Evolutionary conservation across 2,329 filamentous ascomycete species (phyloP), one percentile per base, ranked within the genome.

Genomic region (Fusarium robinianum): DNA sequence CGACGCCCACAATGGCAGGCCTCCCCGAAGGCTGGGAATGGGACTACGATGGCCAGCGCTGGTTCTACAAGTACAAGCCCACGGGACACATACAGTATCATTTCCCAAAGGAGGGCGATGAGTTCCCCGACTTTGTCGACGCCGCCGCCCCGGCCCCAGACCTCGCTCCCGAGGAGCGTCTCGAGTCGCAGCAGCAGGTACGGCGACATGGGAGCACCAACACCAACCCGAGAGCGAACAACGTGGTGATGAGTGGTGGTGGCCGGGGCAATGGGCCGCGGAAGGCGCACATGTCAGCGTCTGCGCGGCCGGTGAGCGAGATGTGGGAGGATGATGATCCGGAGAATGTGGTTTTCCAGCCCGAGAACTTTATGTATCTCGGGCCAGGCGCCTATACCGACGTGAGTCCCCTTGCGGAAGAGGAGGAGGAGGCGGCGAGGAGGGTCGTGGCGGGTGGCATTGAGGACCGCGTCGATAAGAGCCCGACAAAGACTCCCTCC

Each of bases 11-110:
- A 22, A 68, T 67, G 63, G 40, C 60, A 14, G 67, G 63, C 34
- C 73, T 82, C 21, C 77, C 77, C 3, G 67, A 71, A 6, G 75
- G 76, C 41, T 82, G 79, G 79, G 76, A 80, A 44, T 72, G 67
- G 58, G 79, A 81, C 61, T 81, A 81, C 55, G 79, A 82, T 51
- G 78, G 78, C 39, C 56, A 53, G 14, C 73, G 79, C 17, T 83
- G 79, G 79, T 76, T 81, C 64, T 83, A 78, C 61, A 72, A 72
- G 37, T 81, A 78, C 66, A 76, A 70, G 51, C 67, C 78, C 16
- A 80, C 74, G 7, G 78, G 78, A 8, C 66, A 75, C 23, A 64
- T 75, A 11, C 79, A 82, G 61, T 83, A 75, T 57, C 75, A 75
- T 46, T 83, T 81, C 50, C 79, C 79, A 5, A 71, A 71, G 29